Base-by-base conservation (phyloP, 148 eudicot genomes). In the Rhododendron mucronatum region DNA sequence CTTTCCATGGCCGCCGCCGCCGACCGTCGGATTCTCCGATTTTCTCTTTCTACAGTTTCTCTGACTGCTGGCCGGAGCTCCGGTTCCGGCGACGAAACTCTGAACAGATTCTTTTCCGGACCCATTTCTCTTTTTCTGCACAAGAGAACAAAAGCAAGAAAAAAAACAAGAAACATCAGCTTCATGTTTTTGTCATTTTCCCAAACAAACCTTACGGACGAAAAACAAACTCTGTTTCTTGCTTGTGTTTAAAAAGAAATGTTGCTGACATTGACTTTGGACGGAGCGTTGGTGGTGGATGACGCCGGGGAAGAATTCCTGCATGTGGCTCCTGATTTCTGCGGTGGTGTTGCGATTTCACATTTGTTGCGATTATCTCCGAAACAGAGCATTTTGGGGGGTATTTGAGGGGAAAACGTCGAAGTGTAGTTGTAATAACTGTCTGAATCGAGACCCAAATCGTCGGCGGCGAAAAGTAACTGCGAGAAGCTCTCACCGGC, bases 301-400 rank as follows among this genome's bases (percentile, higher is more conserved):
- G 88, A 55, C 4, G 86, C 81, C 23, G 88, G 79, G 21, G 90
- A 81, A 7, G 89, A 80, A 63, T 77, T 86, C 51, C 39, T 91
- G 90, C 88, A 85, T 77, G 89, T 80, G 80, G 63, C 28, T 39
- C 83, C 88, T 21, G 90, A 78, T 86, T 86, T 88, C 73, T 79
- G 89, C 82, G 81, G 71, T 3, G 69, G 48, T 59, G 48, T 81
- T 15, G 26, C 71, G 28, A 30, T 33, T 63, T 73, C 84, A 41
- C 55, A 67, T 55, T 50, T 57, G 50, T 23, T 78, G 21, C 78
- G 71, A 67, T 86, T 69, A 33, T 86, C 89, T 16, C 90, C 92
- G 37, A 91, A 91, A 84, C 93, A 90, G 78, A 91, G 91, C 93
- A 91, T 88, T 81, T 90, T 90, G n/a, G 88, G 91, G 26, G 90